A percentile compares a stretch with the other conserved stretches of the same genome.
Conservation (phyloP, 192 early-diverging fungal genomes). For the Neocallimastix lanati region DNA sequence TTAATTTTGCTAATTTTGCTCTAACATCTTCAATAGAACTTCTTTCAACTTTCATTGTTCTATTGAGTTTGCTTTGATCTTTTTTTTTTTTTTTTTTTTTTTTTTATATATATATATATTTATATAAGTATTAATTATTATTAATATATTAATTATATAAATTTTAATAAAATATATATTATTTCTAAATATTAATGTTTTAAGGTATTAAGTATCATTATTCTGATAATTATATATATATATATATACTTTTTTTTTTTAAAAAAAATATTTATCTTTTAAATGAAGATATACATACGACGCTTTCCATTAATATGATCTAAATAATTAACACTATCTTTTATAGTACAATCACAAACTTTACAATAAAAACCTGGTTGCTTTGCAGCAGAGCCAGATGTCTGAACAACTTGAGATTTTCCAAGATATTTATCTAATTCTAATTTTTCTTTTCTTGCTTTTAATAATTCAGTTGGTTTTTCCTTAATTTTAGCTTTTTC, state of each 20-base stretch:
- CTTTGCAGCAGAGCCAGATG: slow-evolving; percentile 11
- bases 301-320: slow-evolving; percentile 84
- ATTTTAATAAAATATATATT: no score
- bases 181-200: no score
- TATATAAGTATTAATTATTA: neutral
- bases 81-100: no score
- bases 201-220: no score
- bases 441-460: slow-evolving; percentile 36
- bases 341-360: slow-evolving; percentile 67
- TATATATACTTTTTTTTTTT: no score
- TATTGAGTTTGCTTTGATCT: slow-evolving; percentile 68
- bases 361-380: slow-evolving; percentile 88
- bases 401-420: slow-evolving; percentile 63
- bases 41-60: slow-evolving; percentile 65
- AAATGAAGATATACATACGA: slow-evolving; percentile 42
- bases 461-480: slow-evolving; percentile 18
- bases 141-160: neutral
- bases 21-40: slow-evolving; percentile 58
- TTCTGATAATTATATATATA: no score
- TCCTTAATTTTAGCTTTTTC: slow-evolving; percentile 6
- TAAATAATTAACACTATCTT: slow-evolving; percentile 75
- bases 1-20: slow-evolving; percentile 46
- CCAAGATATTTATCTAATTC: slow-evolving; percentile 57
- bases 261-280: no score
- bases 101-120: neutral